phyloP scores from a whole-genome alignment of 2,329 filamentous ascomycete genomes.

The Ophiocordyceps australis region DNA sequence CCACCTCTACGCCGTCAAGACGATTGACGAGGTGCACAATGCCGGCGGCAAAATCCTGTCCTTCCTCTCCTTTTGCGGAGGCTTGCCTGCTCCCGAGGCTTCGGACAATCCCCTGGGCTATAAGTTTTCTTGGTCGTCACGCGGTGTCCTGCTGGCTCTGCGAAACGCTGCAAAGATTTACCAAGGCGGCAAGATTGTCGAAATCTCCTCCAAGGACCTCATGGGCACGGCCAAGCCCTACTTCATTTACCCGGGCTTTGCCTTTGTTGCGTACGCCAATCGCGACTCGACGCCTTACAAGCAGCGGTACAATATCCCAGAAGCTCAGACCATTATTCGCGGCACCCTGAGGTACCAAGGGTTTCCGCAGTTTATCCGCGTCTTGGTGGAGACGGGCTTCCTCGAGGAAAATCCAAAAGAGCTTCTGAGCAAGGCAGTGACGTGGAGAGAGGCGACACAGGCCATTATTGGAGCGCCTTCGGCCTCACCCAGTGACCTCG shows the following conservation, averaged over 20 bases:
- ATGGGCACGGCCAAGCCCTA: constrained; percentile 85
- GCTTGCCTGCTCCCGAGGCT: constrained; percentile 51
- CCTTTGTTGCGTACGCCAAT: constrained; percentile 88
- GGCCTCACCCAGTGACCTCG: constrained; percentile 48
- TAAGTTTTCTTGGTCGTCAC: constrained; percentile 64
- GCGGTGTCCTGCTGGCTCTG: constrained; percentile 76
- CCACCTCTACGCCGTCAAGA: constrained; percentile 68
- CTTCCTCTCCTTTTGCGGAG: constrained; percentile 77
- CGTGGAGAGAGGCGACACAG: constrained; percentile 76
- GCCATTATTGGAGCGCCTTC: constrained; percentile 56
- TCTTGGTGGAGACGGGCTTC: constrained; percentile 81
- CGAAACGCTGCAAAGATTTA: constrained; percentile 73
- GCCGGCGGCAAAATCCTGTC: constrained; percentile 69
- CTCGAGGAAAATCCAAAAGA: constrained; percentile 51
- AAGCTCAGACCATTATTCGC: constrained; percentile 75
- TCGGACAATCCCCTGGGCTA: constrained; percentile 85
- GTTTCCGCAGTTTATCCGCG: constrained; percentile 79
- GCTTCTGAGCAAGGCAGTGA: constrained; percentile 45
- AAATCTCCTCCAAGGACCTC: constrained; percentile 44
- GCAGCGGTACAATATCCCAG: constrained; percentile 80
- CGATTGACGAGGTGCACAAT: constrained; percentile 73
- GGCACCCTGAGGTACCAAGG: constrained; percentile 72
- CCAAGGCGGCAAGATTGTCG: constrained; percentile 57
- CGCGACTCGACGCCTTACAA: constrained; percentile 76
- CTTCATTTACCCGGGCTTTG: constrained; percentile 70